Conservation (phyloP, 495 filamentous ascomycete genomes). For the Podospora anserina region DNA sequence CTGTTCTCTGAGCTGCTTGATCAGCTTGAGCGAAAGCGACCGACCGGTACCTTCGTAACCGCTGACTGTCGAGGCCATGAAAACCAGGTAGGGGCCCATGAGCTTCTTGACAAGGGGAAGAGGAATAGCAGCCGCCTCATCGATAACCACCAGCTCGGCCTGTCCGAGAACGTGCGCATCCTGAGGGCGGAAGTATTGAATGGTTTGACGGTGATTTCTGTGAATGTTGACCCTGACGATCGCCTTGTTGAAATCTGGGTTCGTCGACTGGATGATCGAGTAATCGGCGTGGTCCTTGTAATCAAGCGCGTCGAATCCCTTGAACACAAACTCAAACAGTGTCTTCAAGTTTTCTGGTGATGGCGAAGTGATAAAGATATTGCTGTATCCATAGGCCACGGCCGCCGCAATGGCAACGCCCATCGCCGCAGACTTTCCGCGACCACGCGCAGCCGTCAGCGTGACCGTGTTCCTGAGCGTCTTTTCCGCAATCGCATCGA, state of each 20-base stretch:
- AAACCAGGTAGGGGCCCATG: slow-evolving; percentile 96
- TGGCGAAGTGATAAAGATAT: slow-evolving; percentile 98
- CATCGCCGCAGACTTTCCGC: slow-evolving; percentile 94
- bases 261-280: slow-evolving; percentile 96
- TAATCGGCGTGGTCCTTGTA: slow-evolving; percentile 96
- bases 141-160: slow-evolving; percentile 93
- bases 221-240: slow-evolving; percentile 96
- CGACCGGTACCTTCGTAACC: slow-evolving; percentile 98
- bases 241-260: slow-evolving; percentile 98
- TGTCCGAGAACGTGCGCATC: slow-evolving; percentile 93
- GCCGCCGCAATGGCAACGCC: slow-evolving; percentile 93
- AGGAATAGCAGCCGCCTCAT: slow-evolving; percentile 97
- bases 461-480: slow-evolving; percentile 90
- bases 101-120: slow-evolving; percentile 88
- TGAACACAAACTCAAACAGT: slow-evolving; percentile 97
- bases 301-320: slow-evolving; percentile 89
- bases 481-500: slow-evolving; percentile 95
- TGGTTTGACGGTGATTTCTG: slow-evolving; percentile 93
- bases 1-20: slow-evolving; percentile 94
- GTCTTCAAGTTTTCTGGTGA: slow-evolving; percentile 98
- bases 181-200: slow-evolving; percentile 96
- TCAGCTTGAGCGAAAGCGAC: slow-evolving; percentile 92
- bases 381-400: slow-evolving; percentile 93
- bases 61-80: slow-evolving; percentile 99
- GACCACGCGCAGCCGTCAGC: slow-evolving; percentile 87